These are phyloP conservation scores for Xylariaceae sp. DNA, from an alignment of 2,329 filamentous ascomycete species.

Conservation along the genomic window DNA sequence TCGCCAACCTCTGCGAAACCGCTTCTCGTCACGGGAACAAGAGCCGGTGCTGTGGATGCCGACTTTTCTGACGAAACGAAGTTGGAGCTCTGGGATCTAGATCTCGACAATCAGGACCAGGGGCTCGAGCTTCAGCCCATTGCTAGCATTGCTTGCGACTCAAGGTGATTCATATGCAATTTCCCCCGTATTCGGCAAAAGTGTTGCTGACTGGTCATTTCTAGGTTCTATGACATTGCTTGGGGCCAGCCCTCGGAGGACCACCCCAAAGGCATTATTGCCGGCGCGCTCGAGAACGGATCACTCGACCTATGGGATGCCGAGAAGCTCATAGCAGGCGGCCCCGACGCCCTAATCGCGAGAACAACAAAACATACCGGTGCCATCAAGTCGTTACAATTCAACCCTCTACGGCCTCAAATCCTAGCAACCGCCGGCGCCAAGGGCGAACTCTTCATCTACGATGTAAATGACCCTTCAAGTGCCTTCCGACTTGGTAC, in stretches of 20 bases:
- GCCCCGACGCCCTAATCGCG: slow-evolving; percentile 71
- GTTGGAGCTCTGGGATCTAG: slow-evolving; percentile 92
- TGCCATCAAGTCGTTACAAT: slow-evolving; percentile 89
- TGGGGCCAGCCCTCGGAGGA: slow-evolving; percentile 81
- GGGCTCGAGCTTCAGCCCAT: slow-evolving; percentile 80
- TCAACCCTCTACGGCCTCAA: slow-evolving; percentile 88
- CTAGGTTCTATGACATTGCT: slow-evolving; percentile 92
- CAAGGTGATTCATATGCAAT: slow-evolving; percentile 57
- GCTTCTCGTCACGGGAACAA: slow-evolving; percentile 85
- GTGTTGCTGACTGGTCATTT: slow-evolving; percentile 18
- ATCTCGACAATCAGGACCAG: slow-evolving; percentile 68
- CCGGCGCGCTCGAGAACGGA: slow-evolving; percentile 90
- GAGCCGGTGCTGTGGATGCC: slow-evolving; percentile 89
- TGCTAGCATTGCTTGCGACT: slow-evolving; percentile 78
- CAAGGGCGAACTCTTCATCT: slow-evolving; percentile 94
- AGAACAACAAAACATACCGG: slow-evolving; percentile 86
- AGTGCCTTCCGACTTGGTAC: slow-evolving; percentile 88
- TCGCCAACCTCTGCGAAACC: slow-evolving; percentile 74
- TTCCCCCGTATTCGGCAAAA: not conserved
- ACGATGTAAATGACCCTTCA: slow-evolving; percentile 83
- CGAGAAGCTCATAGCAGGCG: slow-evolving; percentile 55
- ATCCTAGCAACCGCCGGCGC: slow-evolving; percentile 87
- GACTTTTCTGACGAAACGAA: slow-evolving; percentile 98
- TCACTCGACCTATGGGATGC: slow-evolving; percentile 92
- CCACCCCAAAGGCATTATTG: slow-evolving; percentile 80